Base-by-base conservation (phyloP, 192 early-diverging fungal genomes). In the Coemansia sp. region DNA sequence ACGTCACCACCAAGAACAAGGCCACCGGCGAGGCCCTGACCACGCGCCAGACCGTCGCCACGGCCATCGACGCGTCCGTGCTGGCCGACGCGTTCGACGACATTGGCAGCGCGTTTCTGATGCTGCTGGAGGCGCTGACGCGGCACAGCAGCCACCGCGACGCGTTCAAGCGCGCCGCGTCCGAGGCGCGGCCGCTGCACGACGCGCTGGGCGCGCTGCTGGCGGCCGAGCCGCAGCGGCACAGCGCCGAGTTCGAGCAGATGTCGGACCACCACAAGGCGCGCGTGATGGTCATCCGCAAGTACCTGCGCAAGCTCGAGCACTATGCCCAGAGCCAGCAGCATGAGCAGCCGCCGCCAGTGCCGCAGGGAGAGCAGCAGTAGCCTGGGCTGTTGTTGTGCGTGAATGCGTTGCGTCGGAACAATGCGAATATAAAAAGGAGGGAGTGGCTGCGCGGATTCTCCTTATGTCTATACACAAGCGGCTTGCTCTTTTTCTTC, bases 81-180 rank as follows among this genome's bases (percentile, higher is more conserved):
- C 31, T 75, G 49, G 21, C 53, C 0, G 60, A 46, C 4, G 57
- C 54, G 1, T 75, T 75, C 55, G 65, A 68, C 20, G 65, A 68
- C 21, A 38, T 75, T 3, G 64, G 61, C 11, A 34, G 28, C 8
- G 72, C 72, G 2, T 75, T 75, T 26, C 17, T 75, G 41, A 64
- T 75, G 65, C 53, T 75, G 20, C 45, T 75, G 21, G 72, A 75
- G 42, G 72, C 72, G 0, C 49, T 75, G 47, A 67, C 72, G 25
- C 51, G 72, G 4, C 72, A 75, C 22, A 64, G 50, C 8, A 68
- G 72, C 48, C 64, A 75, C 50, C 51, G 72, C n/a, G 72, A 75
- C 17, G 59, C 72, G 2, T 64, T 59, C 22, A 55, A 58, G 42
- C 46, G 61, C 0, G 72, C 72, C 0, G 61, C 72, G 2, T 43